A percentile compares a stretch with the other conserved stretches of the same genome.
Conservation (phyloP, 179 eudicot genomes). For the Dionaea muscipula region DNA sequence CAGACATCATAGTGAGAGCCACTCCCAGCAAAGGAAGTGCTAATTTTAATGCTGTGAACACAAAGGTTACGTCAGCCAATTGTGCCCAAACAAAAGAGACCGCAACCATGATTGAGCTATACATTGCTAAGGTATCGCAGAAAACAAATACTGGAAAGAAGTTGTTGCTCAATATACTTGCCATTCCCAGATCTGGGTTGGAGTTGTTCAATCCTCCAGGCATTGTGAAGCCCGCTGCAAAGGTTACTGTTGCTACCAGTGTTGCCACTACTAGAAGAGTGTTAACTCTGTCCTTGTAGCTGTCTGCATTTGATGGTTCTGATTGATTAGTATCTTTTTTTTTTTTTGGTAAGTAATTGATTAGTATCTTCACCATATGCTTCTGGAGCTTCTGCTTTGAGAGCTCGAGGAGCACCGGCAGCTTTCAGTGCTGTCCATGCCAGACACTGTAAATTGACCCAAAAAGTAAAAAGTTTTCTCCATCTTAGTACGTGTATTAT, state of each 20-base stretch:
- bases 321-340: not conserved
- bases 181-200: conserved; percentile 7
- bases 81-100: conserved; percentile 3
- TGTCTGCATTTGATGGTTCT: not conserved
- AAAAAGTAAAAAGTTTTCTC: not conserved
- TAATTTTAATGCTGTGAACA: not conserved
- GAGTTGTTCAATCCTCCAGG: conserved; percentile 12
- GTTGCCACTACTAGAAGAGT: conserved; percentile 10
- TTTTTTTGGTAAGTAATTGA: too few relatives aligned
- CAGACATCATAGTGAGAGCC: conserved; percentile 3
- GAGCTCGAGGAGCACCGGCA: conserved; percentile 13
- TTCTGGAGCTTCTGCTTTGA: not conserved
- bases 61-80: conserved; percentile 1
- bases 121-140: conserved; percentile 3
- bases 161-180: not conserved
- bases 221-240: conserved; percentile 12
- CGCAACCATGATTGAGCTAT: conserved; percentile 2
- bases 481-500: not conserved
- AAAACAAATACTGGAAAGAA: conserved; percentile 6
- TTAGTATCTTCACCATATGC: not conserved
- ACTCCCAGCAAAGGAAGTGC: conserved; percentile 6
- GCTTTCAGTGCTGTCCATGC: conserved; percentile 16
- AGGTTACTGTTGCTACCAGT: conserved; percentile 8
- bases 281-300: conserved; percentile 10
- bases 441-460: conserved; percentile 5